A percentile compares a stretch with the other conserved stretches of the same genome.
Conservation (phyloP, 495 filamentous ascomycete species). For the Penicillium cataractarum region DNA sequence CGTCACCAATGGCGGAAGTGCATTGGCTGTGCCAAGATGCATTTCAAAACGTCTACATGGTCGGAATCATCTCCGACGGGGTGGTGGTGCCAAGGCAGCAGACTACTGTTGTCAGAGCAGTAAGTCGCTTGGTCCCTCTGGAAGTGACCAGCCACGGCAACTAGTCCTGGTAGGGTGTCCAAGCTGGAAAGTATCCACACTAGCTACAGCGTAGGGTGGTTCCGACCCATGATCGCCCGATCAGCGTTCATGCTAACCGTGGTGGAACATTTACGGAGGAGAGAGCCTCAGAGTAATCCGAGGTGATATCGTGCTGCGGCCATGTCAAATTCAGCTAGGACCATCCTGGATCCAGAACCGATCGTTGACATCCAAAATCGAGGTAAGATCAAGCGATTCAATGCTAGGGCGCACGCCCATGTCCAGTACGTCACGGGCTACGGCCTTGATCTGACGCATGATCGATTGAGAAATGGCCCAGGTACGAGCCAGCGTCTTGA, state of each 20-base stretch:
- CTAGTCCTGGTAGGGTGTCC: neutral
- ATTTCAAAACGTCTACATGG: neutral
- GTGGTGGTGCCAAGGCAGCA: neutral
- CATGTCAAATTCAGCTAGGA: conserved; percentile 17
- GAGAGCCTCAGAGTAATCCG: neutral
- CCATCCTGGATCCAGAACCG: conserved; percentile 44
- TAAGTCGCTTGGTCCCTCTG: neutral
- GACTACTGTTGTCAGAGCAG: neutral
- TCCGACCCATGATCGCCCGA: neutral
- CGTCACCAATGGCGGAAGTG: neutral
- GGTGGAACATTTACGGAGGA: neutral
- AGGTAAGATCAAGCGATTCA: conserved; percentile 46
- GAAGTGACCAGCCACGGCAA: neutral
- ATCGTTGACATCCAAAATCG: conserved; percentile 39
- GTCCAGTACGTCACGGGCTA: conserved; percentile 51
- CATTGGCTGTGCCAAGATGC: neutral
- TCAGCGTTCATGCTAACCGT: neutral
- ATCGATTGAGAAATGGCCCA: conserved; percentile 80
- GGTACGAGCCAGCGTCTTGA: conserved; percentile 70
- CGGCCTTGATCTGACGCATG: conserved; percentile 68
- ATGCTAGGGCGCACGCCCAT: conserved; percentile 48
- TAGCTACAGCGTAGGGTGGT: neutral
- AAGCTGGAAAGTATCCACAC: neutral
- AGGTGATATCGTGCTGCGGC: neutral
- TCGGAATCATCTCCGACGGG: neutral